phyloP scores from a whole-genome alignment of 2,329 filamentous ascomycete genomes.

The Pleomassaria siparia region DNA sequence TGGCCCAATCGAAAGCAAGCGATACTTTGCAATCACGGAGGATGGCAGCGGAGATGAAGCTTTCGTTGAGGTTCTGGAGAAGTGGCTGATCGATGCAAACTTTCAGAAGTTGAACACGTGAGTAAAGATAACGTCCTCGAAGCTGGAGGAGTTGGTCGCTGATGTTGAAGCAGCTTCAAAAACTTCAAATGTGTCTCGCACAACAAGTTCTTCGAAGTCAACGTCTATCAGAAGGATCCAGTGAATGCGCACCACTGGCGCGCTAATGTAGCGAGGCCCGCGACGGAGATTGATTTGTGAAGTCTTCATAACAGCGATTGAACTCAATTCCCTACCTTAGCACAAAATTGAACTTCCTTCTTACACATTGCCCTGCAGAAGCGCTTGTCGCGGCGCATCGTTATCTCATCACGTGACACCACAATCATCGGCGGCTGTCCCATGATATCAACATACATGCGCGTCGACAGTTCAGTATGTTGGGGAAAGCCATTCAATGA shows the following conservation, averaged over 20 bases:
- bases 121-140: slow-evolving; percentile 12
- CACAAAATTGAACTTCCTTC: too few relatives aligned
- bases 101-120: slow-evolving; percentile 51
- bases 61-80: slow-evolving; percentile 42
- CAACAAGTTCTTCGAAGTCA: slow-evolving; percentile 53
- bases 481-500: too few relatives aligned
- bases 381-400: too few relatives aligned
- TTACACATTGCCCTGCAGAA: too few relatives aligned
- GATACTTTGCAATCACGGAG: slow-evolving; percentile 43
- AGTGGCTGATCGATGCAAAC: slow-evolving; percentile 45
- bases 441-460: too few relatives aligned
- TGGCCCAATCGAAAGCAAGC: slow-evolving; percentile 47
- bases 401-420: too few relatives aligned
- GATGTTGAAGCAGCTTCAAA: slow-evolving; percentile 45
- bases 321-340: background rate
- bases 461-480: too few relatives aligned
- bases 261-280: slow-evolving; percentile 46
- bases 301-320: too few relatives aligned
- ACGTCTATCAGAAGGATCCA: slow-evolving; percentile 53
- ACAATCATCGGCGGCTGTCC: too few relatives aligned
- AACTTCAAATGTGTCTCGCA: slow-evolving; percentile 50
- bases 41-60: slow-evolving; percentile 3
- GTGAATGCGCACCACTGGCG: slow-evolving; percentile 51
- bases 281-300: slow-evolving; percentile 43
- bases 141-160: background rate